A percentile compares a stretch with the other conserved stretches of the same genome.
Evolutionary conservation across 202 grass and related monocot genomes (phyloP).

Genomic region (Panicum virgatum): DNA sequence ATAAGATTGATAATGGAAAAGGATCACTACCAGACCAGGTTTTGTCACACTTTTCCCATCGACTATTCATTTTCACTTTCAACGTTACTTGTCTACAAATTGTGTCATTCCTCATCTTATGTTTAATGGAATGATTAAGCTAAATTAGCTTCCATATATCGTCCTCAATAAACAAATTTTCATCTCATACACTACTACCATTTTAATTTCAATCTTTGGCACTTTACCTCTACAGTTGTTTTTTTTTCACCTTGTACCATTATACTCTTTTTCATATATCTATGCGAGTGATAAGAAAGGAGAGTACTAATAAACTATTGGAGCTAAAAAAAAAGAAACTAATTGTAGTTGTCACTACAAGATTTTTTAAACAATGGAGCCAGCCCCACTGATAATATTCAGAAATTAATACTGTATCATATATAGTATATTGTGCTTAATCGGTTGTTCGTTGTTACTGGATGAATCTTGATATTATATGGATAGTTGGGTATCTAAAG

Average conservation of each 20-base stretch:
- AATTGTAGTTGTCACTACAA: not conserved
- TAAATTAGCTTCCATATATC: not conserved
- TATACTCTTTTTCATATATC: not conserved
- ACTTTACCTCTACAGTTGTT: too few species aligned
- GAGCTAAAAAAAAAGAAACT: not conserved
- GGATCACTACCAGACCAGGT: not conserved
- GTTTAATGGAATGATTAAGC: not conserved
- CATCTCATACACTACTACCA: not conserved
- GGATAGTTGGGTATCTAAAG: not conserved
- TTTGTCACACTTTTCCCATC: not conserved
- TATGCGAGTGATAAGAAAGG: not conserved
- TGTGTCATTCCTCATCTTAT: not conserved
- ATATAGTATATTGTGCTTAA: not conserved
- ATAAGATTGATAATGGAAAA: not conserved
- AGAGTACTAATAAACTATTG: not conserved
- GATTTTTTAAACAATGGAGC: not conserved
- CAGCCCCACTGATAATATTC: not conserved
- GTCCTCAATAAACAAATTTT: not conserved
- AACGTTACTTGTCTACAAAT: not conserved
- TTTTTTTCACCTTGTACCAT: not conserved
- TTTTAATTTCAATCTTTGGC: not conserved
- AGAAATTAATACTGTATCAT: not conserved
- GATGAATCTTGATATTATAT: not conserved
- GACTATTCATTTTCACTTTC: not conserved
- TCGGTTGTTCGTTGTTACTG: not conserved